phyloP scores from a whole-genome alignment of 2,329 filamentous ascomycete species.

The Cylindrodendrum hubeiense region DNA sequence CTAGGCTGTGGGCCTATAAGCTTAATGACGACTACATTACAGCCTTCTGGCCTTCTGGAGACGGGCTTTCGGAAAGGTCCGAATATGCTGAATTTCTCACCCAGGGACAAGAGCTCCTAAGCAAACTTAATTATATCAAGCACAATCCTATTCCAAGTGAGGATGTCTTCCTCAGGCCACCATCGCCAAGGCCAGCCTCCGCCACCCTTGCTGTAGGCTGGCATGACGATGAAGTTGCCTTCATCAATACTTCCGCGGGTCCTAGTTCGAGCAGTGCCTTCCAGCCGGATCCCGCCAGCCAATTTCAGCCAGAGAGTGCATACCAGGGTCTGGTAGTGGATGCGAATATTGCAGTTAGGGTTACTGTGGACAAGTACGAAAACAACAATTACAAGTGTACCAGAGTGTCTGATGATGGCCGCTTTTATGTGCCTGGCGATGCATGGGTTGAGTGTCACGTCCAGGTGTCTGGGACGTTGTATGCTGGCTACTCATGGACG shows the following conservation, averaged over 20 bases:
- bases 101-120: not conserved
- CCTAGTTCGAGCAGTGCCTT: not conserved
- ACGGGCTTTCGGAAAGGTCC: not conserved
- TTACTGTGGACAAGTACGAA: conserved; percentile 5
- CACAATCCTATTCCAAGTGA: not conserved
- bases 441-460: not conserved
- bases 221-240: not conserved
- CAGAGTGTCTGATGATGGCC: not conserved
- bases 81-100: not conserved
- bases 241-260: not conserved
- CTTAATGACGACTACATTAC: not conserved
- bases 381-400: not conserved
- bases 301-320: conserved; percentile 3
- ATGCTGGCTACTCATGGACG: not conserved
- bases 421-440: not conserved
- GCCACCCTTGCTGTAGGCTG: not conserved
- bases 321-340: conserved; percentile 2
- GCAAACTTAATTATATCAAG: not conserved
- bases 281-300: not conserved
- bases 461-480: not conserved
- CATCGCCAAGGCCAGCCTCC: not conserved
- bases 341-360: not conserved
- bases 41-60: not conserved
- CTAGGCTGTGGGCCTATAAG: conserved; percentile 1
- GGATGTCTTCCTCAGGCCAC: not conserved